Evolutionary conservation across 2,329 filamentous ascomycete species (phyloP).

Genomic region (Scytalidium sp.): DNA sequence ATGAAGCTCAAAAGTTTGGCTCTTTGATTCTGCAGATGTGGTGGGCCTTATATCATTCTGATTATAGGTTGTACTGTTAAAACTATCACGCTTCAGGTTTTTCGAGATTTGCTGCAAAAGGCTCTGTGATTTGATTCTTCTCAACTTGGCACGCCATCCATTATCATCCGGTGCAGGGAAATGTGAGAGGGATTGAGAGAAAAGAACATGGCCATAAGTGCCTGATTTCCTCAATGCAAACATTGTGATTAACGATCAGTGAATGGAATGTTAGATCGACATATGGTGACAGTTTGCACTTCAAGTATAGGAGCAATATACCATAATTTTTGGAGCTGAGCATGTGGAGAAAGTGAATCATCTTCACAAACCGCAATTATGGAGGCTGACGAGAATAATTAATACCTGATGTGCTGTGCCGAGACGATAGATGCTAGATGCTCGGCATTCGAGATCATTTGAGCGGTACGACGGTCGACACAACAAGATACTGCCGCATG

Average conservation of each 20-base stretch:
- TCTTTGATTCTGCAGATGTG: not conserved
- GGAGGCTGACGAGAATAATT: too few relatives aligned
- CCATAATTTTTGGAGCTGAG: too few relatives aligned
- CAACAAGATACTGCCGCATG: too few relatives aligned
- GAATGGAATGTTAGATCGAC: not conserved
- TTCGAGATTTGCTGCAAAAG: not conserved
- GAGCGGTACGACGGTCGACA: too few relatives aligned
- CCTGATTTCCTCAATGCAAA: not conserved
- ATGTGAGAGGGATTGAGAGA: not conserved
- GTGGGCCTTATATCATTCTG: not conserved
- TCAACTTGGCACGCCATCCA: not conserved
- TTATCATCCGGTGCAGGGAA: not conserved
- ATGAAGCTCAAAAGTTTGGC: not conserved
- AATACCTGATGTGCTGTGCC: too few relatives aligned
- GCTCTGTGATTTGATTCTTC: not conserved
- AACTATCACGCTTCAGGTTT: not conserved
- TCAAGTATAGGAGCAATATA: too few relatives aligned
- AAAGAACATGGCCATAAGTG: not conserved
- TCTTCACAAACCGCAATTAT: too few relatives aligned
- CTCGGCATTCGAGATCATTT: too few relatives aligned
- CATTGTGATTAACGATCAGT: not conserved
- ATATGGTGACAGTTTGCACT: not conserved
- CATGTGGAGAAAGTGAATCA: too few relatives aligned
- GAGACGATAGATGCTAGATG: too few relatives aligned
- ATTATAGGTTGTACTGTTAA: not conserved